Percentiles rank a stretch among this genome's conserved stretches.
Conservation (phyloP, 306 rosid species). For the Vigna nakashimae region DNA sequence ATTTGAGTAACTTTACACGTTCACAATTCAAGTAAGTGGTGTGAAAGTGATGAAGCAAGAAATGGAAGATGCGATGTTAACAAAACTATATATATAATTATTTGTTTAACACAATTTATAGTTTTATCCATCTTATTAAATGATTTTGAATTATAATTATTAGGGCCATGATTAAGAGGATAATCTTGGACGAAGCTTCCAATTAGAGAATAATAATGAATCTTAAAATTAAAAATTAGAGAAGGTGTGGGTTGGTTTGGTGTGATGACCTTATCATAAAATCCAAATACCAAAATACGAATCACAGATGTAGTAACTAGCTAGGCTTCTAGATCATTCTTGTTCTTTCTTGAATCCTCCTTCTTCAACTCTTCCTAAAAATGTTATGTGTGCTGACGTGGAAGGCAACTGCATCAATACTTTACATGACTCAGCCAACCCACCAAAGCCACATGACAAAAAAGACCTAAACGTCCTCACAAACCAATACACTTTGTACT, state of each 20-base stretch:
- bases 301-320: background rate
- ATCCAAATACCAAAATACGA: conserved; percentile 2
- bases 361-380: background rate
- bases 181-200: background rate
- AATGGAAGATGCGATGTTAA: conserved; percentile 41
- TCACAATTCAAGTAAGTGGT: conserved; percentile 39
- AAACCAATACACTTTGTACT: too few relatives aligned
- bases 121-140: conserved; percentile 10
- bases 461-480: conserved; percentile 2
- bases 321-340: conserved; percentile 20
- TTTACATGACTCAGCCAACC: conserved; percentile 10
- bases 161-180: conserved; percentile 10
- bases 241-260: conserved; percentile 39
- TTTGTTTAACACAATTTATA: background rate
- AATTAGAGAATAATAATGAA: background rate
- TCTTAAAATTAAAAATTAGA: background rate
- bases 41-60: conserved; percentile 34
- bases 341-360: background rate
- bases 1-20: conserved; percentile 40
- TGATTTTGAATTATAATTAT: too few relatives aligned
- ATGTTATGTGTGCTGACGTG: conserved; percentile 46
- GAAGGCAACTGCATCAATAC: conserved; percentile 27
- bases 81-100: background rate
- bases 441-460: background rate
- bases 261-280: conserved; percentile 27